Conservation (phyloP, 2,329 filamentous ascomycete species). For the Acrodontium crateriforme region DNA sequence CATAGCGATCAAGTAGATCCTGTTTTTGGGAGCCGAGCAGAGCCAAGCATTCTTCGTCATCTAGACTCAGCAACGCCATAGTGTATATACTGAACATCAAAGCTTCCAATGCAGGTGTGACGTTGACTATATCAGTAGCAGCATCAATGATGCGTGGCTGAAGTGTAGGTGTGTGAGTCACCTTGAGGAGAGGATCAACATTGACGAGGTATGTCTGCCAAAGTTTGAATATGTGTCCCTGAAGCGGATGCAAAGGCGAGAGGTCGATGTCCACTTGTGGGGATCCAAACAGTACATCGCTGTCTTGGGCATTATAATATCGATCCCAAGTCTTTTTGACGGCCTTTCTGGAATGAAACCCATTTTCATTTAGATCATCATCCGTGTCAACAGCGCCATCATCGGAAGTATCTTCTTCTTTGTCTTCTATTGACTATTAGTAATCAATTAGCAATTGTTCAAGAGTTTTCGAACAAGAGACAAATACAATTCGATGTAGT, state of each 20-base stretch:
- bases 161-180: slow-evolving; percentile 56
- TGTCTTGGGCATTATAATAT: slow-evolving; percentile 27
- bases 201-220: slow-evolving; percentile 64
- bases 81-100: slow-evolving; percentile 9
- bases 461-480: not conserved
- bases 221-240: slow-evolving; percentile 51
- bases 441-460: slow-evolving; percentile 35
- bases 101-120: slow-evolving; percentile 34
- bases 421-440: slow-evolving; percentile 21
- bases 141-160: slow-evolving; percentile 52
- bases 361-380: slow-evolving; percentile 21
- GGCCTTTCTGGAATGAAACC: slow-evolving; percentile 21
- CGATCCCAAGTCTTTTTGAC: slow-evolving; percentile 36
- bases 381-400: slow-evolving; percentile 12
- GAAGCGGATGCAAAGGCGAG: slow-evolving; percentile 44
- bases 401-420: slow-evolving; percentile 2
- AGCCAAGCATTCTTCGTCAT: slow-evolving; percentile 25
- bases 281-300: slow-evolving; percentile 39
- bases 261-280: slow-evolving; percentile 30
- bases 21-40: slow-evolving; percentile 1
- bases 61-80: slow-evolving; percentile 4
- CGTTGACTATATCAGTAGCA: slow-evolving; percentile 39
- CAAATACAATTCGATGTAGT: not conserved
- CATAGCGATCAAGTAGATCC: slow-evolving; percentile 15
- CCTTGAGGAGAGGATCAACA: slow-evolving; percentile 58